Conservation (phyloP, 768 basidiomycete genomes). For the Collybia sordida region DNA sequence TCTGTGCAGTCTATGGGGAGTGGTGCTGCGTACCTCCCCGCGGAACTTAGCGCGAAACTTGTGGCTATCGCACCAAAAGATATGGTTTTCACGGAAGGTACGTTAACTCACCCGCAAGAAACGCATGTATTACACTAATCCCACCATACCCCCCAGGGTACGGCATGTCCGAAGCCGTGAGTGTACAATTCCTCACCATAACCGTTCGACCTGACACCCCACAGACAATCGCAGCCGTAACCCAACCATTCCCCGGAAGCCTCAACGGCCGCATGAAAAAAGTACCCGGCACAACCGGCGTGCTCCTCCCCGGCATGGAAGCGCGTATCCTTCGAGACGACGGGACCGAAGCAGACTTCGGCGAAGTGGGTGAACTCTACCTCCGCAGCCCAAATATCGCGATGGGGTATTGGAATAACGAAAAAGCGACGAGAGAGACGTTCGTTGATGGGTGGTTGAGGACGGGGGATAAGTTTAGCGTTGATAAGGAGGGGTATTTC, state of each 20-base stretch:
- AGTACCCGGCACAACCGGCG: conserved; percentile 48
- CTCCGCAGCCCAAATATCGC: conserved; percentile 55
- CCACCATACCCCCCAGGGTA: conserved; percentile 43
- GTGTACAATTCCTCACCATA: conserved; percentile 17
- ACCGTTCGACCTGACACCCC: neutral
- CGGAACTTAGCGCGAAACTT: conserved; percentile 46
- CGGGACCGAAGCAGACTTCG: conserved; percentile 46
- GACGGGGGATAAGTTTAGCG: conserved; percentile 71
- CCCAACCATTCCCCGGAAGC: conserved; percentile 42
- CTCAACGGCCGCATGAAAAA: conserved; percentile 42
- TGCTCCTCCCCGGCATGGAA: conserved; percentile 64
- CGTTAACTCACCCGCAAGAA: conserved; percentile 3
- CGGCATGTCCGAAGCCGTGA: conserved; percentile 68
- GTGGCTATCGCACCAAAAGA: conserved; percentile 32
- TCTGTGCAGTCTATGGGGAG: conserved; percentile 41
- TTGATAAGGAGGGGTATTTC: conserved; percentile 60
- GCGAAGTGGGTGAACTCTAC: conserved; percentile 49
- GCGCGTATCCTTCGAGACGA: conserved; percentile 62
- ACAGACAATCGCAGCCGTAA: conserved; percentile 56
- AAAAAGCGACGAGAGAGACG: conserved; percentile 61
- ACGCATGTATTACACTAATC: neutral
- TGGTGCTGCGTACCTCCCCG: conserved; percentile 71
- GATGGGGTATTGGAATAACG: conserved; percentile 73
- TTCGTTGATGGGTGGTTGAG: conserved; percentile 74
- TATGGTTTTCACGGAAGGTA: conserved; percentile 45